phyloP scores from a whole-genome alignment of 164 flowering plant genomes.

The Platanus orientalis region DNA sequence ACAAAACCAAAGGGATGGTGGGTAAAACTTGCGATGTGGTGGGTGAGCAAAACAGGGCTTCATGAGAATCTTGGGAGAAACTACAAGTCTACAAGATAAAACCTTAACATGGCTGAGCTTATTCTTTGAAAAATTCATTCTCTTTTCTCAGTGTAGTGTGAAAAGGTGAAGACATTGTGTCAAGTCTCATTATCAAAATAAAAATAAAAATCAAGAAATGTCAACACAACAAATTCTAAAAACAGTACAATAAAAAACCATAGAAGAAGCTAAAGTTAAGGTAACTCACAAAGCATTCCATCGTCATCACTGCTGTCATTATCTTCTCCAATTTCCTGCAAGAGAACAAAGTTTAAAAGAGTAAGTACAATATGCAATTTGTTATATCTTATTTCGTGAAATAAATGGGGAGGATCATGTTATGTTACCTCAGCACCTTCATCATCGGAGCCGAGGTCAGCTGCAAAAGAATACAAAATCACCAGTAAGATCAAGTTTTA shows the following conservation, averaged over 20 bases:
- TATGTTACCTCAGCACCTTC: conserved; percentile 32
- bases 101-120: too few species aligned
- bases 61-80: too few species aligned
- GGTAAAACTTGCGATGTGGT: not conserved
- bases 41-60: too few species aligned
- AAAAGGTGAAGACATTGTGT: too few species aligned
- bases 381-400: too few species aligned
- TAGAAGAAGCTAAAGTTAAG: not conserved
- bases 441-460: conserved; percentile 43
- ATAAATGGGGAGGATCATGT: not conserved
- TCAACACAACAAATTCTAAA: not conserved
- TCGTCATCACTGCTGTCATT: conserved; percentile 70
- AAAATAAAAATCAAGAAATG: too few species aligned
- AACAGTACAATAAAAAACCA: not conserved
- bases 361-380: not conserved
- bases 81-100: too few species aligned
- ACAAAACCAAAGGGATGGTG: not conserved
- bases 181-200: too few species aligned
- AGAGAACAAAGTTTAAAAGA: not conserved
- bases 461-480: conserved; percentile 19
- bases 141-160: too few species aligned
- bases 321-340: conserved; percentile 44
- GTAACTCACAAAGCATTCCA: conserved; percentile 81
- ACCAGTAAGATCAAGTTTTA: not conserved
- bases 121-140: too few species aligned